phyloP scores from a whole-genome alignment of 768 basidiomycete species.

The Tubosaeta sp. region DNA sequence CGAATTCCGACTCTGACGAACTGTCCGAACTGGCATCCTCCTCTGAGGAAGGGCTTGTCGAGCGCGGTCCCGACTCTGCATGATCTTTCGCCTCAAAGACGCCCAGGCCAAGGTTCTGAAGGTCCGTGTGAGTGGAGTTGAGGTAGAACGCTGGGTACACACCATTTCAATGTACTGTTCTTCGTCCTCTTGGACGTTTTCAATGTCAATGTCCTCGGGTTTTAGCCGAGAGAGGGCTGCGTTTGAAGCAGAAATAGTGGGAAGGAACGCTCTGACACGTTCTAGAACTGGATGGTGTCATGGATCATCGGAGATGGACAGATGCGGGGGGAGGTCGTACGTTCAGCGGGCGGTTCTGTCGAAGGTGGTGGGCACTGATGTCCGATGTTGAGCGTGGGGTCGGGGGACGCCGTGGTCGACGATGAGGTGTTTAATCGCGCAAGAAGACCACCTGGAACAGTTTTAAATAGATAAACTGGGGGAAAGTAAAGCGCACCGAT shows the following conservation, averaged over 20 bases:
- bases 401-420: slow-evolving; percentile 10
- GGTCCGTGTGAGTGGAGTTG: neutral
- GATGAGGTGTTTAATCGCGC: slow-evolving; percentile 34
- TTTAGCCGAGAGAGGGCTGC: slow-evolving; percentile 44
- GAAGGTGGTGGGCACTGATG: slow-evolving; percentile 28
- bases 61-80: slow-evolving; percentile 14
- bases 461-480: neutral
- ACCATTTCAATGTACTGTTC: slow-evolving; percentile 67
- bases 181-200: slow-evolving; percentile 48
- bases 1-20: slow-evolving; percentile 12
- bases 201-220: slow-evolving; percentile 65
- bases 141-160: slow-evolving; percentile 6
- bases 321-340: slow-evolving; percentile 32
- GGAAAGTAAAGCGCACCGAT: slow-evolving; percentile 31
- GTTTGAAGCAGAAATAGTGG: slow-evolving; percentile 63
- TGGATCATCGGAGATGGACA: slow-evolving; percentile 2
- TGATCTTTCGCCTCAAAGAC: slow-evolving; percentile 43
- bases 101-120: slow-evolving; percentile 61
- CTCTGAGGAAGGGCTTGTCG: slow-evolving; percentile 14
- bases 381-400: slow-evolving; percentile 33
- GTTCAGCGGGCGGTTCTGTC: slow-evolving; percentile 43
- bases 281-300: slow-evolving; percentile 47
- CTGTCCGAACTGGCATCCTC: slow-evolving; percentile 1
- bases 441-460: slow-evolving; percentile 36
- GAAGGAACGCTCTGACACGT: slow-evolving; percentile 64